Evolutionary conservation across 805 yeast species (phyloP), one percentile per base, ranked within the genome.

Genomic region (Zygosaccharomyces pseudorouxii): DNA sequence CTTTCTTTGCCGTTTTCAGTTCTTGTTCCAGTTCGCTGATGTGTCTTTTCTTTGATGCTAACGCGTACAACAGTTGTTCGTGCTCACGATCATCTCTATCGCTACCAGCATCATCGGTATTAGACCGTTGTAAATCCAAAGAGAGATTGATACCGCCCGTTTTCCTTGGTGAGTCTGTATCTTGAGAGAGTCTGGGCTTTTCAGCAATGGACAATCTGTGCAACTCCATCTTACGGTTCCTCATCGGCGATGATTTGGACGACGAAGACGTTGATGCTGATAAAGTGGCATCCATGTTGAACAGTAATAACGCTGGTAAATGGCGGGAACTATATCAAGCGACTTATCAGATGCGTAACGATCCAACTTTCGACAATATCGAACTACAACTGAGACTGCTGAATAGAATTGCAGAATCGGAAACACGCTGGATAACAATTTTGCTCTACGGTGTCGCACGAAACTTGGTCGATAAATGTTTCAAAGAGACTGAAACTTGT

Each of bases 31-130:
- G 59, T 42, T 79, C 83, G 14, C 71, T 52, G 7, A 81, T 72
- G 47, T 73, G 73, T 50, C 81, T 71, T 56, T 80, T 83, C 57
- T 81, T 81, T 2, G 73, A 56, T 0, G 85, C 80, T 44, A 76
- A 54, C 38, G 64, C 61, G 45, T 63, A 71, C 31, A 76, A 56
- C 14, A 76, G 12, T 29, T 51, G 52, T 18, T 55, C 48, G 2
- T 55, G 48, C 22, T 42, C 36, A 12, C 10, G 20, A 5, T 31
- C 36, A 31, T 31, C 16, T 18, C 23, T 16, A 31, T 31, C 23
- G 25, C 27, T 31, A 6, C 20, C 23, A 18, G 36, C 22, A 12
- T 20, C 18, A 18, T 23, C 46, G 9, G 28, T 19, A 5, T 19
- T n/a, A 12, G 39, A 31, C 9, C 16, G 46, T 38, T 42, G 38